Evolutionary conservation across 305 asterid species (phyloP).

Genomic region (Fraxinus xanthoxyloides): DNA sequence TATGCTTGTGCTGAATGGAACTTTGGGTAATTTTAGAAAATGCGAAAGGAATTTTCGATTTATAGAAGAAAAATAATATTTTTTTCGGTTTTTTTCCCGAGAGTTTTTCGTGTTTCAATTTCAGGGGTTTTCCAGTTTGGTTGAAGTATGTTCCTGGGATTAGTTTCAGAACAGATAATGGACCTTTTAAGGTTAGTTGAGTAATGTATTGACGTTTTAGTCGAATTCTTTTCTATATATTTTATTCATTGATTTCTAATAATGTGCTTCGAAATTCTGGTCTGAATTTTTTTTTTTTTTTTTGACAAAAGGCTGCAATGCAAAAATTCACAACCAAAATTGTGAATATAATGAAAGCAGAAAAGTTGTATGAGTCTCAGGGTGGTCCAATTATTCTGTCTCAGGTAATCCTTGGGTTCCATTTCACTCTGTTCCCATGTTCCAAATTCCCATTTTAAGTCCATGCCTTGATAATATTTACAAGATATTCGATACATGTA

Average conservation of each 20-base stretch:
- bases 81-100: not conserved
- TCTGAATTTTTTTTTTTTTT: conserved; percentile 5
- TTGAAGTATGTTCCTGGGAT: conserved; percentile 38
- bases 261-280: not conserved
- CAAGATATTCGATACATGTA: not conserved
- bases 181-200: conserved; percentile 31
- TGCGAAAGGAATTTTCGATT: not conserved
- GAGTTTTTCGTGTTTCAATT: conserved; percentile 11
- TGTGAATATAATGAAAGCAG: conserved; percentile 89
- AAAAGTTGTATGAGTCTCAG: conserved; percentile 69
- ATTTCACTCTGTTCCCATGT: not conserved
- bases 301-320: conserved; percentile 65
- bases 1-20: conserved; percentile 99
- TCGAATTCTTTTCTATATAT: not conserved
- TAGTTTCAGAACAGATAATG: conserved; percentile 42
- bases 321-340: conserved; percentile 89
- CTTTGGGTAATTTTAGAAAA: conserved; percentile 60
- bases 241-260: not conserved
- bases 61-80: not conserved
- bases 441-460: not conserved
- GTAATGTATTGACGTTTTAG: not conserved
- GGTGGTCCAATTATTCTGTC: conserved; percentile 93
- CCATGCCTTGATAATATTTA: not conserved
- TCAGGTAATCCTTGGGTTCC: conserved; percentile 49
- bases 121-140: conserved; percentile 41